Base-by-base conservation (phyloP, 106 monocot genomes). In the Chionographis japonica region DNA sequence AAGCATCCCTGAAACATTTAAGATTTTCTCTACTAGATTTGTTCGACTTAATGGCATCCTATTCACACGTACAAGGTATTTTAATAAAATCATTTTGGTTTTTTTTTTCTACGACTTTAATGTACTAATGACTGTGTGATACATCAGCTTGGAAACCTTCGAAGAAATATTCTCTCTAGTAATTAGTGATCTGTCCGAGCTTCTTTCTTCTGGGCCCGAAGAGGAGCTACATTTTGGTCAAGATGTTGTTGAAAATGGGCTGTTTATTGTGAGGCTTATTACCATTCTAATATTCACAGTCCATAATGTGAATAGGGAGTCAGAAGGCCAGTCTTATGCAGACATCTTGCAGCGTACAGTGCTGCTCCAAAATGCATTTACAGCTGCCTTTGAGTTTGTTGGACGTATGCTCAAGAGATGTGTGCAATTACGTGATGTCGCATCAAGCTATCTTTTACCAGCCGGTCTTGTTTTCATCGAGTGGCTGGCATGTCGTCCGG, bases 31-130 rank as follows among this genome's bases (percentile, higher is more conserved):
- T 14, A 83, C 75, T 62, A 86, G 84, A 27, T 98, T 98, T 87
- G 84, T 98, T 56, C 71, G 97, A 36, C 80, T 93, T 63, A 89
- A 98, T 75, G 97, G 97, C 52, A 85, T 98, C 62, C 92, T 98
- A 19, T 98, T 90, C 69, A 92, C 97, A 56, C 74, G 87, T 38
- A 98, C 97, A 13, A 98, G 97, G 97, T 93, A 83, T 42, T 65
- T 20, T 8, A 39, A 27, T 46, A 0, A 10, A 46, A 5, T 46
- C 46, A 46, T 50, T 36, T 61, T 16, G 59, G 4, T 10, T 37
- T 58, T 54, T 17, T 61, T 41, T 59, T n/a, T 15, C 4, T 17
- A 77, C 85, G 82, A 85, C 64, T 62, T 46, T 10, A 10, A 46
- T 5, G 46, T 46, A 46, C 46, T 46, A 46, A 46, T 10, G 5